Evolutionary conservation across 108 stramenopile species (phyloP), one percentile per base, ranked within the genome.

Genomic region (Nannochloropsis salina): DNA sequence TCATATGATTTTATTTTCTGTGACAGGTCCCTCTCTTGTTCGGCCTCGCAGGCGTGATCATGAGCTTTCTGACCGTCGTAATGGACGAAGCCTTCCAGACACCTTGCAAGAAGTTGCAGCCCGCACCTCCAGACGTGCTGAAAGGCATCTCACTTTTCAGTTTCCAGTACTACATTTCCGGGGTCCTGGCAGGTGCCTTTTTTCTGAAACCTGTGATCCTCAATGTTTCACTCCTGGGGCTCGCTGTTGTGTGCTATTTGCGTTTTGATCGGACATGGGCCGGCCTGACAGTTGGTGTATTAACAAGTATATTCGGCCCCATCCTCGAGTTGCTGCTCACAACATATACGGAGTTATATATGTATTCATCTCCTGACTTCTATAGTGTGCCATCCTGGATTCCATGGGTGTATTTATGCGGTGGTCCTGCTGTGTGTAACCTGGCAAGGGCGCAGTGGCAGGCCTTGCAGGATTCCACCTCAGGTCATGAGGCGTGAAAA

Each of bases 231-330:
- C 20, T 74, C 20, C n/a, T 74, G 61, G 61, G 61, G 15, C 61
- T 74, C 20, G 61, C 61, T n/a, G n/a, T n/a, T 15, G 2, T 74
- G 15, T 74, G 61, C n/a, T 74, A 74, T n/a, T n/a, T 74, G 15
- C 61, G 61, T n/a, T 74, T 74, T 74, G 61, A 74, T 74, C 61
- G 61, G n/a, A 74, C 61, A n/a, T 74, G 4, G 61, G 61, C 61
- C 2, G 61, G 61, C 61, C n/a, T 74, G 61, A n/a, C 61, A n/a
- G 61, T 74, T 0, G 61, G 61, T 74, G 6, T n/a, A n/a, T 15
- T n/a, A 74, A 74, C 61, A 2, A n/a, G 20, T 15, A n/a, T 74
- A 15, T 15, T 15, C n/a, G 61, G 61, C n/a, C 61, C 61, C 20
- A n/a, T 74, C 2, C 15, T 74, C n/a, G 61, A 74, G 61, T n/a